Evolutionary conservation across 2,329 filamentous ascomycete genomes (phyloP).

Genomic region (Diaporthe humulicola): DNA sequence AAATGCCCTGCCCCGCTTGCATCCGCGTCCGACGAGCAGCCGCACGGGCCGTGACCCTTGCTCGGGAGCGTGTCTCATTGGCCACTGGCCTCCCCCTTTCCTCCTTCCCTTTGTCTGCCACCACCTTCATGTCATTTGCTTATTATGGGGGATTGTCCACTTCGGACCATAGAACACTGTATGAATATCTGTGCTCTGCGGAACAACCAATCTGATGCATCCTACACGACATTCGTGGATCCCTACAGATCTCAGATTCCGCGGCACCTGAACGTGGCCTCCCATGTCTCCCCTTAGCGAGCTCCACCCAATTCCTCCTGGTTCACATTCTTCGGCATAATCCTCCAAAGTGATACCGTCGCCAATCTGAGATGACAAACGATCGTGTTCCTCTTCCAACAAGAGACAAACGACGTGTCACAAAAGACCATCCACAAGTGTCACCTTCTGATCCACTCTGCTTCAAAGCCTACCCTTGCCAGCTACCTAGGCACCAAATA

Average conservation of each 20-base stretch:
- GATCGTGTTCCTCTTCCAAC: not conserved
- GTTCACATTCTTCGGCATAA: constrained; percentile 11
- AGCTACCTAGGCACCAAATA: not conserved
- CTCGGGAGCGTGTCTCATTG: constrained; percentile 27
- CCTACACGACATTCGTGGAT: not conserved
- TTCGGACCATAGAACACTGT: not conserved
- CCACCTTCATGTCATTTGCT: not conserved
- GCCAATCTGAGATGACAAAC: constrained; percentile 12
- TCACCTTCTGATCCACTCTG: not conserved
- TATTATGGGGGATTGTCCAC: not conserved
- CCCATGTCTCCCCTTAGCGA: not conserved
- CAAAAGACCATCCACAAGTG: not conserved
- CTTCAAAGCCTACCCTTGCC: not conserved
- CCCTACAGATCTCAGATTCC: not conserved
- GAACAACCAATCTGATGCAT: not conserved
- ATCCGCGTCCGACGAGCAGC: constrained; percentile 1
- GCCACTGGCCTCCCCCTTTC: not conserved
- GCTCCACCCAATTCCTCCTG: constrained; percentile 15
- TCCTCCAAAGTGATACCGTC: not conserved
- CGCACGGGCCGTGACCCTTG: constrained; percentile 24
- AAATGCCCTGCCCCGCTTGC: constrained; percentile 21
- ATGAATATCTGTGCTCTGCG: not conserved
- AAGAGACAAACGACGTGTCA: constrained; percentile 10
- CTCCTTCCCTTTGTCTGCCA: not conserved
- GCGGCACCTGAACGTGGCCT: not conserved